Percentiles rank a stretch among this genome's conserved stretches.
Conservation (phyloP, 2,329 filamentous ascomycete species). For the Keithomyces neogunnii region DNA sequence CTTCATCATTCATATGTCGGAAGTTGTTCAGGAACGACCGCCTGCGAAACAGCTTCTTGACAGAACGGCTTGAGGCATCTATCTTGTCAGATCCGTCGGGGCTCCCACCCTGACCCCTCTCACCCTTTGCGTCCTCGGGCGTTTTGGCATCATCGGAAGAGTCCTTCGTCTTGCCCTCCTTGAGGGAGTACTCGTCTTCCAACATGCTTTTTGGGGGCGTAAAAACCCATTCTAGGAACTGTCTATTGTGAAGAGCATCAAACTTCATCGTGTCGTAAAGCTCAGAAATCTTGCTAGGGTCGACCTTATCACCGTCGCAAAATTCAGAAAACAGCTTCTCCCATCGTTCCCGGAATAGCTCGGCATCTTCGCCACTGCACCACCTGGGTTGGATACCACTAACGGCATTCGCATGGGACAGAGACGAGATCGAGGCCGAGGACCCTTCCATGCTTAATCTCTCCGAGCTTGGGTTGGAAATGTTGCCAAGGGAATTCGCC, state of each 20-base stretch:
- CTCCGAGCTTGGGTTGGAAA: conserved; percentile 42
- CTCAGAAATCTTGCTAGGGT: conserved; percentile 97
- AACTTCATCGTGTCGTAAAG: conserved; percentile 99
- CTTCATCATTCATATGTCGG: conserved; percentile 42
- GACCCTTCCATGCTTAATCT: conserved; percentile 34
- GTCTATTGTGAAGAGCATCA: conserved; percentile 90
- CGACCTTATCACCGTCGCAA: conserved; percentile 92
- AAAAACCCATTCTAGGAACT: conserved; percentile 96
- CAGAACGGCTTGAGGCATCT: conserved; percentile 28
- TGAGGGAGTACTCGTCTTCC: conserved; percentile 54
- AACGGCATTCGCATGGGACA: conserved; percentile 54
- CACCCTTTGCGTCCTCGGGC: conserved; percentile 28
- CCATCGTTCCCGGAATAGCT: conserved; percentile 93
- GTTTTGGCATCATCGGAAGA: conserved; percentile 28
- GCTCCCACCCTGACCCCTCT: conserved; percentile 18
- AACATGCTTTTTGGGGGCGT: conserved; percentile 74
- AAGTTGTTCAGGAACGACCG: conserved; percentile 51
- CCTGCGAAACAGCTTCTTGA: conserved; percentile 46
- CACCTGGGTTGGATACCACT: conserved; percentile 78
- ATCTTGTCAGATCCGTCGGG: conserved; percentile 30
- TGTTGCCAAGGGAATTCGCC: conserved; percentile 52
- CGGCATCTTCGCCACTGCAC: conserved; percentile 93
- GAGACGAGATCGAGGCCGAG: conserved; percentile 34
- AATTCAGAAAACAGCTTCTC: conserved; percentile 98
- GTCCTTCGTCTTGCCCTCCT: conserved; percentile 33